These are phyloP conservation scores for Microascus cirrosus DNA, from an alignment of 2,329 filamentous ascomycete species.

Conservation along the genomic window DNA sequence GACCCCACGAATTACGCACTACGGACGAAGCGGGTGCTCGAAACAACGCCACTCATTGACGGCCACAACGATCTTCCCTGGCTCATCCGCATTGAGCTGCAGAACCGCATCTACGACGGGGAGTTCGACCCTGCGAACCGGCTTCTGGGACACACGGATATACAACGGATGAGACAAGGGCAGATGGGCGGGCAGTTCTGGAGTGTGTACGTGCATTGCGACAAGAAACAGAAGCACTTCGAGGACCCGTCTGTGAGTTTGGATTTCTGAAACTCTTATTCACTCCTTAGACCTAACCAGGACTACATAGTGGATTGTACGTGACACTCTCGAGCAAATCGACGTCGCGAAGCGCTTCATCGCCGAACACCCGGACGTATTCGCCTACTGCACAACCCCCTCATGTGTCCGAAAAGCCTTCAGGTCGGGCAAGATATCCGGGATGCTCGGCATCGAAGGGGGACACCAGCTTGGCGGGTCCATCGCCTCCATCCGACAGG, in stretches of 20 bases:
- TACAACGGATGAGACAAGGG: slow-evolving; percentile 13
- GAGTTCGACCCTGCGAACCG: slow-evolving; percentile 20
- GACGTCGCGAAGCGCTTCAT: slow-evolving; percentile 14
- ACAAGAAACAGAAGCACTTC: slow-evolving; percentile 14
- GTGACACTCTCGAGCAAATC: slow-evolving; percentile 20
- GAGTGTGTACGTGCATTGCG: slow-evolving; percentile 16
- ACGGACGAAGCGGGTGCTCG: slow-evolving; percentile 13
- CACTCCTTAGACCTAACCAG: slow-evolving; percentile 3
- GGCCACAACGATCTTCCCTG: slow-evolving; percentile 23
- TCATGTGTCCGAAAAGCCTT: slow-evolving; percentile 16
- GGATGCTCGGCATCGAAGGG: slow-evolving; percentile 22
- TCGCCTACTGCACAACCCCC: slow-evolving; percentile 13
- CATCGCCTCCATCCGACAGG: slow-evolving; percentile 18
- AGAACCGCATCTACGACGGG: slow-evolving; percentile 18
- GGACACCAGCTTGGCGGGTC: slow-evolving; percentile 21
- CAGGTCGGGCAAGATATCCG: slow-evolving; percentile 17
- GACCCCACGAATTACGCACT: background rate
- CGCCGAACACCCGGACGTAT: slow-evolving; percentile 12
- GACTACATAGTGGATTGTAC: slow-evolving; percentile 12
- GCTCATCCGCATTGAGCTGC: slow-evolving; percentile 13
- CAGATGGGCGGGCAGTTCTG: slow-evolving; percentile 19
- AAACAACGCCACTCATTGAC: slow-evolving; percentile 18
- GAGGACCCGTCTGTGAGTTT: background rate
- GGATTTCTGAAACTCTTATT: background rate
- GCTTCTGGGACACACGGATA: slow-evolving; percentile 20